Base-by-base conservation (phyloP, 148 eudicot genomes). In the Drosera capensis region DNA sequence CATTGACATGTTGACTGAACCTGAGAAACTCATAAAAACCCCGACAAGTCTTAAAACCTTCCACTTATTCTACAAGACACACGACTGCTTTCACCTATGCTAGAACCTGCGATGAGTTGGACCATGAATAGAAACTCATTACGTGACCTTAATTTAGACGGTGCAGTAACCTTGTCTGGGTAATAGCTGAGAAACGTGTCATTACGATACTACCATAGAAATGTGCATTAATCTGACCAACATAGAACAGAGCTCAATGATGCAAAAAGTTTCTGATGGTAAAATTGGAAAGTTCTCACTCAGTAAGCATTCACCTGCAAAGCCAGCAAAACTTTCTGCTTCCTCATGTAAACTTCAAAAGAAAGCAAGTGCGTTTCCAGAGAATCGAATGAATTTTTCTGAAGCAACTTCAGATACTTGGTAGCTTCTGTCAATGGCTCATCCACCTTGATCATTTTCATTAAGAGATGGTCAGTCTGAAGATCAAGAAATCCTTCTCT, bases 301-400 rank as follows among this genome's bases (percentile, higher is more conserved):
- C 38, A 36, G 24, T 8, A 45, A 21, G 42, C 45, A 50, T 1
- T n/a, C 54, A 84, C 99, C 99, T 90, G 99, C 40, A 90, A 69
- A 30, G 99, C 93, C 23, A 90, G 88, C 44, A 90, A 65, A 46
- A 68, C 61, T 56, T 70, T 90, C 66, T 78, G 73, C 72, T 74
- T 90, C 65, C 99, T 81, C 88, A 90, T 78, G 54, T 85, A 73
- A 23, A 90, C 71, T 72, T 84, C 93, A 62, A 90, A 90, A 16
- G 99, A 71, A 18, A 90, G 80, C 60, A 78, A 51, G 44, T 90
- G 95, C 3, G 99, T 80, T 78, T 90, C 88, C 36, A 75, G 56
- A 57, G 72, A 71, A 63, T 84, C 85, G 55, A 83, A 59, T 45
- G 99, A 84, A 51, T 84, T 81, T 59, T 71, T 80, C 68, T 84